Evolutionary conservation across 768 basidiomycete genomes (phyloP).

Genomic region (Suillus clintonianus): DNA sequence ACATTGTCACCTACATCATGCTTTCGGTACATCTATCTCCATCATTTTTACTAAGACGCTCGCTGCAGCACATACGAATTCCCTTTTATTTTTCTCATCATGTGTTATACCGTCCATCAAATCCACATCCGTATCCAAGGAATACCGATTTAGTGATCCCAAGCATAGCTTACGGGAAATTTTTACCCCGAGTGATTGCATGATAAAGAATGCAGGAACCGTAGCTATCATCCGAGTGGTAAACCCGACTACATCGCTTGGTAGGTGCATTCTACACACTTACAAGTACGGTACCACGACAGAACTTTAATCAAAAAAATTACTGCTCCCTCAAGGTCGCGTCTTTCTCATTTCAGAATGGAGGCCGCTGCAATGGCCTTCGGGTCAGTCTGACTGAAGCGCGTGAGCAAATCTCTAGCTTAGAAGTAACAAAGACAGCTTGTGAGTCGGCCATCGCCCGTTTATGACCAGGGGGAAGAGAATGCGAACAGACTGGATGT

Average conservation of each 20-base stretch:
- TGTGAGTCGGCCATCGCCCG: slow-evolving; percentile 38
- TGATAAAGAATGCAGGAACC: background rate
- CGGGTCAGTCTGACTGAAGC: slow-evolving; percentile 20
- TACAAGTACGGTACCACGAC: background rate
- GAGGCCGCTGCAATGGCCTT: background rate
- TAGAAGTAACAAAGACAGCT: slow-evolving; percentile 32
- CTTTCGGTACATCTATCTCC: slow-evolving; percentile 12
- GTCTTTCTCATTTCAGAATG: too few relatives aligned
- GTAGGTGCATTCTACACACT: background rate
- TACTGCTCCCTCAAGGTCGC: background rate
- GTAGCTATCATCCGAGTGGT: background rate
- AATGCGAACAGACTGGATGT: slow-evolving; percentile 35
- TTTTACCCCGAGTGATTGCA: background rate
- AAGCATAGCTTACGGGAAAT: background rate
- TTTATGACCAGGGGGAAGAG: slow-evolving; percentile 33
- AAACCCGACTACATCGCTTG: background rate
- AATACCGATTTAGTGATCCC: slow-evolving; percentile 4
- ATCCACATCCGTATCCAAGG: slow-evolving; percentile 23
- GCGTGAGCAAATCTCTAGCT: slow-evolving; percentile 34
- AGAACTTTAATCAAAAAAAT: background rate
- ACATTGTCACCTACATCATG: background rate
- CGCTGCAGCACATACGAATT: slow-evolving; percentile 17
- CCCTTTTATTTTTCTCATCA: slow-evolving; percentile 21
- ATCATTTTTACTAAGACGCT: slow-evolving; percentile 16
- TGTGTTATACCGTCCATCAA: slow-evolving; percentile 24